These are phyloP conservation scores for Grifola frondosa DNA, from an alignment of 1,284 basidiomycete species.

Conservation along the genomic window DNA sequence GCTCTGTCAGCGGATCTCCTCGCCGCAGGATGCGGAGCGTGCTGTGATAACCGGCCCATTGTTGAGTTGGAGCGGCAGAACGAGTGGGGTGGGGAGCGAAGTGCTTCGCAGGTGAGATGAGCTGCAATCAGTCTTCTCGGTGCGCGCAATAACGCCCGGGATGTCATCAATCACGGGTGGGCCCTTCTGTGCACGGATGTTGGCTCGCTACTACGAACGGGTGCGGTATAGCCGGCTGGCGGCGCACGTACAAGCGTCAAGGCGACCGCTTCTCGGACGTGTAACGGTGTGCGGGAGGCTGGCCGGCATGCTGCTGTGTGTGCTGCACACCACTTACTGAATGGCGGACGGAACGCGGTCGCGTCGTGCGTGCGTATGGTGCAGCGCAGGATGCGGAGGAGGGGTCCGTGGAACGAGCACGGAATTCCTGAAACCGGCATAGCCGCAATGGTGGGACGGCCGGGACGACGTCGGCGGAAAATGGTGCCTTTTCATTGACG, in stretches of 20 bases:
- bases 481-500: conserved; percentile 26
- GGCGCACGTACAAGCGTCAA: conserved; percentile 11
- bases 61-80: neutral
- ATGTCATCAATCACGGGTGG: conserved; percentile 20
- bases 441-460: conserved; percentile 17
- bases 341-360: neutral
- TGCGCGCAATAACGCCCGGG: conserved; percentile 9
- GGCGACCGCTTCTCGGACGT: conserved; percentile 18
- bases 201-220: conserved; percentile 4
- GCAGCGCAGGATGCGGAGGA: conserved; percentile 8
- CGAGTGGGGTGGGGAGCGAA: neutral
- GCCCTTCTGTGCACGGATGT: conserved; percentile 11
- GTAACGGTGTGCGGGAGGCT: conserved; percentile 4
- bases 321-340: conserved; percentile 6
- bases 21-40: conserved; percentile 4
- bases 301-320: conserved; percentile 9
- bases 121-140: conserved; percentile 10
- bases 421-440: conserved; percentile 14
- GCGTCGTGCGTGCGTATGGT: neutral
- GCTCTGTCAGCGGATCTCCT: too few relatives aligned
- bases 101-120: neutral
- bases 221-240: neutral
- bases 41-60: neutral
- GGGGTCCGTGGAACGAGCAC: conserved; percentile 10
- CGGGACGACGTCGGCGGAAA: conserved; percentile 35